Conservation (phyloP, 495 filamentous ascomycete genomes). For the Hypoxylon perforatum region DNA sequence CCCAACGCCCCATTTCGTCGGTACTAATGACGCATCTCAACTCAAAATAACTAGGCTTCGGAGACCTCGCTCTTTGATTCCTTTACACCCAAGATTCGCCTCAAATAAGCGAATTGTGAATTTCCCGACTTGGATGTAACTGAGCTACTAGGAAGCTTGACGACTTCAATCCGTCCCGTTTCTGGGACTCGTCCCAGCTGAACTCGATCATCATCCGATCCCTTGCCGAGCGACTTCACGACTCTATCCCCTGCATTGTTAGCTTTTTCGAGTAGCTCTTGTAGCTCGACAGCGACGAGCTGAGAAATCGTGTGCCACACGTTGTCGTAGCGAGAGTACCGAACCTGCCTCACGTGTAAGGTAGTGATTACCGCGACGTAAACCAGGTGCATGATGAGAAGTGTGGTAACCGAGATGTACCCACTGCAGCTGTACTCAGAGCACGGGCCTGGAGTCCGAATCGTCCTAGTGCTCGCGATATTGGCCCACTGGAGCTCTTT, state of each 20-base stretch:
- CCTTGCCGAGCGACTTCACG: no score
- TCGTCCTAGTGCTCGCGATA: neutral
- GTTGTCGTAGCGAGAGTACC: constrained; percentile 9
- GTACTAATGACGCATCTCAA: no score
- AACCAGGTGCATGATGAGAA: neutral
- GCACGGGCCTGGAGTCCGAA: neutral
- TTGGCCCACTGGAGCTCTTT: neutral
- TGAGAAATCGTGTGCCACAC: constrained; percentile 6
- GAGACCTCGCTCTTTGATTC: no score
- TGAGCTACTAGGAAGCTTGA: no score
- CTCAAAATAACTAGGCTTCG: no score
- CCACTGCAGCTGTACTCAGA: neutral
- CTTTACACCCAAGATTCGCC: no score
- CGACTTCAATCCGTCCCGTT: no score
- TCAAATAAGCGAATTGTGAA: no score
- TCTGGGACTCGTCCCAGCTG: no score
- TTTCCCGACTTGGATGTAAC: no score
- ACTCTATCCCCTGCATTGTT: neutral
- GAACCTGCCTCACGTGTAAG: constrained; percentile 2
- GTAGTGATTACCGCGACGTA: constrained; percentile 1
- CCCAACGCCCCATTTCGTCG: no score
- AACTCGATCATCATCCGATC: no score
- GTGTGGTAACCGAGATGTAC: neutral
- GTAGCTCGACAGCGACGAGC: neutral
- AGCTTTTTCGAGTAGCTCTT: neutral